phyloP scores from a whole-genome alignment of 2,329 filamentous ascomycete genomes.

The Tricladium varicosporioides region DNA sequence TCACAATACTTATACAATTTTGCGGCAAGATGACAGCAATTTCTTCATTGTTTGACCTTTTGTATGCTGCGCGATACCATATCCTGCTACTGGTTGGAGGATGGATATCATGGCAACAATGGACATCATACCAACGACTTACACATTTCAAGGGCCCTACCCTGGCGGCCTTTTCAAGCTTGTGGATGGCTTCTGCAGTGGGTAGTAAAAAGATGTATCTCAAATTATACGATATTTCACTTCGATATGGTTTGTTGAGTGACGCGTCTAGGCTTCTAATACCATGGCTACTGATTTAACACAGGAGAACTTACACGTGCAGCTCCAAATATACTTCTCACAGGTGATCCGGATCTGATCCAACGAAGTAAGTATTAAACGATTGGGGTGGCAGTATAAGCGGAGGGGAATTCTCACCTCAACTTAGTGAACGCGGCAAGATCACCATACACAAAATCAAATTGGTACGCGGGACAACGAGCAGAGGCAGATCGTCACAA shows the following conservation, averaged over 20 bases:
- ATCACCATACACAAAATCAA: constrained; percentile 23
- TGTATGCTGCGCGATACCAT: neutral
- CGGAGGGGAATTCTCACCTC: neutral
- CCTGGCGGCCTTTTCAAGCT: constrained; percentile 15
- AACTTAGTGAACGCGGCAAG: constrained; percentile 20
- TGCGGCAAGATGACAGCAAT: neutral
- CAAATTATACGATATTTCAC: constrained; percentile 14
- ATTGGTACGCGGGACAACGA: constrained; percentile 42
- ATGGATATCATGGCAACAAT: neutral
- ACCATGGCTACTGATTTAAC: neutral
- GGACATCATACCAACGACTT: constrained; percentile 1
- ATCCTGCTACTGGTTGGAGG: neutral
- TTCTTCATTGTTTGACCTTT: neutral
- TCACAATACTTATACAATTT: no score
- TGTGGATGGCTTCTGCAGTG: constrained; percentile 20
- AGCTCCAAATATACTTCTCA: constrained; percentile 28
- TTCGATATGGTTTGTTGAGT: constrained; percentile 20
- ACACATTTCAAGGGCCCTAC: constrained; percentile 19
- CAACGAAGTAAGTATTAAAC: constrained; percentile 9
- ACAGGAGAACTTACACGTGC: constrained; percentile 20
- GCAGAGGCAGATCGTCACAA: constrained; percentile 55
- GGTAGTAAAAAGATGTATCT: constrained; percentile 15
- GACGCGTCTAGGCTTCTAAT: neutral
- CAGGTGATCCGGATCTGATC: constrained; percentile 22
- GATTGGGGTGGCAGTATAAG: neutral